Percentiles rank a stretch among this genome's conserved stretches.
Conservation (phyloP, 2,329 filamentous ascomycete species). For the Zymoseptoria brevis region DNA sequence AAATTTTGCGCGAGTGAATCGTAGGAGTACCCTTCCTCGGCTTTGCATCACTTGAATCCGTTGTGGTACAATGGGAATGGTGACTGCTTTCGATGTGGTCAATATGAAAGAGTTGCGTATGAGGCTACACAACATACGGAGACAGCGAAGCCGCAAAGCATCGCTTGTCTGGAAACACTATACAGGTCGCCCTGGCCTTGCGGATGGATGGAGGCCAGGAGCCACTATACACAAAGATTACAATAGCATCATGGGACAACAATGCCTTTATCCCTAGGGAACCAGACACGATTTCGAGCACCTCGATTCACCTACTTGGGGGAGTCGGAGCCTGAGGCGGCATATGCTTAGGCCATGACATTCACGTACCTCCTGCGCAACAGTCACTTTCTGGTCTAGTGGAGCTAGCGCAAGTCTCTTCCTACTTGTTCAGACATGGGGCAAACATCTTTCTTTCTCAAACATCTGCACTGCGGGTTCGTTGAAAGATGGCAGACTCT, state of each 20-base stretch:
- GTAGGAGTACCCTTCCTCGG: background rate
- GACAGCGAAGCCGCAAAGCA: too few relatives aligned
- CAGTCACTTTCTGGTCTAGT: too few relatives aligned
- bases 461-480: too few relatives aligned
- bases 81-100: too few relatives aligned
- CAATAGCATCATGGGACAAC: background rate
- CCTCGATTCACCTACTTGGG: too few relatives aligned
- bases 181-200: background rate
- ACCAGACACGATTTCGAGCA: background rate
- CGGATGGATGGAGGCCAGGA: background rate
- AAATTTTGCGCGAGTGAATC: background rate
- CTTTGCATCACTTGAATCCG: background rate
- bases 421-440: background rate
- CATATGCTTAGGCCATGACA: too few relatives aligned
- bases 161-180: background rate
- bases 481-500: background rate
- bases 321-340: too few relatives aligned
- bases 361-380: too few relatives aligned
- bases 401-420: background rate
- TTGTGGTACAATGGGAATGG: background rate
- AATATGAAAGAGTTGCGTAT: too few relatives aligned
- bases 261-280: background rate
- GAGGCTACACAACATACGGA: too few relatives aligned
- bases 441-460: background rate
- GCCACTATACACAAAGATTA: background rate